Base-by-base conservation (phyloP, 1,284 basidiomycete genomes). In the Meira nashicola region DNA sequence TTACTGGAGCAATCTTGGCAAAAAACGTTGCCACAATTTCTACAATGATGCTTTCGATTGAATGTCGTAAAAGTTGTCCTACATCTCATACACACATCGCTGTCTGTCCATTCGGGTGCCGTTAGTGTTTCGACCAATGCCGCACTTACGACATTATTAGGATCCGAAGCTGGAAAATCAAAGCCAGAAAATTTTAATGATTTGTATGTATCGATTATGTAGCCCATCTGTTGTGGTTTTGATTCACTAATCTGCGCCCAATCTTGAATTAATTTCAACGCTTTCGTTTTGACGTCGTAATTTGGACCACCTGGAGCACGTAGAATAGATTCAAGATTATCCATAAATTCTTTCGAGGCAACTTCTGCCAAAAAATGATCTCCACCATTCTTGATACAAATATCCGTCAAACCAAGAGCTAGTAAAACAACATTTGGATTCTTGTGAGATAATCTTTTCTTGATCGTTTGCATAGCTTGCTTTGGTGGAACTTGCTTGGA, bases 21-120 rank as follows among this genome's bases (percentile, higher is more conserved):
- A 75, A 96, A 98, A 17, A 98, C 91, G 73, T 89, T 87, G 9
- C 95, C 95, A 79, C 95, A 99, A 79, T 97, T 97, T 8, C 95
- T 86, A 79, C 95, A 99, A 78, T 99, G 95, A 76, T 98, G 95
- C 78, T 97, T 97, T 60, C 95, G 86, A 76, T 96, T 97, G 43
- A 93, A 96, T 72, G 96, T 94, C 0, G 88, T 87, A 80, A 99
- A 99, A 0, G 89, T 80, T 0, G 89, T 87, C 19, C 95, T 85
- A 79, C 95, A 99, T 23, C 92, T 86, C 67, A 95, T 85, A 79
- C 95, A 99, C 12, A 93, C 87, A 38, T 94, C 89, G 1, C 91
- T 91, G 77, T 98, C 94, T 47, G 91, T 88, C 94, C 94, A 98
- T 72, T 94, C 90, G 0, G 94, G 94, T 0, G 94, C 73, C 8